phyloP scores from a whole-genome alignment of 257 asterid species.

The Leptodermis oblonga region DNA sequence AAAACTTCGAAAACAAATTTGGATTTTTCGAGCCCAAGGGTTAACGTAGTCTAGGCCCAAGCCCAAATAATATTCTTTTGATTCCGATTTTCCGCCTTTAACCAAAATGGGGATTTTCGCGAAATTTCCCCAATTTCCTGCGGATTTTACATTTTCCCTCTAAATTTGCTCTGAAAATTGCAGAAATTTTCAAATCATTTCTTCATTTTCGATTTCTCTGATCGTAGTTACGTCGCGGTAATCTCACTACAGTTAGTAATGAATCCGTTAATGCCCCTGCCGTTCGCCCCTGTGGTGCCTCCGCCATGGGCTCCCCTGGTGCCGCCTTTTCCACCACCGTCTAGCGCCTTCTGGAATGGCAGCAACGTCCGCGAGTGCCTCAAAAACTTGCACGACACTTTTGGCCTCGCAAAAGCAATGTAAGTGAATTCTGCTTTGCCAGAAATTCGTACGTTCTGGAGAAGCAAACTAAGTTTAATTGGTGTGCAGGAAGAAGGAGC shows the following conservation, averaged over 20 bases:
- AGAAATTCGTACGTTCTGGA: neutral
- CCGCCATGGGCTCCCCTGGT: slow-evolving; percentile 35
- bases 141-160: neutral
- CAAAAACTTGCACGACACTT: slow-evolving; percentile 24
- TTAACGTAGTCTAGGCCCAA: neutral
- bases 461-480: neutral
- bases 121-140: no score
- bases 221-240: neutral
- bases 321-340: slow-evolving; percentile 60
- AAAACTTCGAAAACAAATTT: no score
- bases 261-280: slow-evolving; percentile 42
- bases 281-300: slow-evolving; percentile 29
- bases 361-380: slow-evolving; percentile 27
- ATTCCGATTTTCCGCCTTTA: neutral
- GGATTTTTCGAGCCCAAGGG: no score
- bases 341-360: slow-evolving; percentile 41
- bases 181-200: neutral
- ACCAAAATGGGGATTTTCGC: neutral
- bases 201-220: no score
- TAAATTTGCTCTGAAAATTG: neutral
- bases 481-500: slow-evolving; percentile 19
- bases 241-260: slow-evolving; percentile 15
- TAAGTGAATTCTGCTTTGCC: slow-evolving; percentile 7
- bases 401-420: slow-evolving; percentile 31
- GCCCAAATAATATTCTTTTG: neutral